Evolutionary conservation across 352 stramenopile species (phyloP).

Genomic region (Phytophthora sp.): DNA sequence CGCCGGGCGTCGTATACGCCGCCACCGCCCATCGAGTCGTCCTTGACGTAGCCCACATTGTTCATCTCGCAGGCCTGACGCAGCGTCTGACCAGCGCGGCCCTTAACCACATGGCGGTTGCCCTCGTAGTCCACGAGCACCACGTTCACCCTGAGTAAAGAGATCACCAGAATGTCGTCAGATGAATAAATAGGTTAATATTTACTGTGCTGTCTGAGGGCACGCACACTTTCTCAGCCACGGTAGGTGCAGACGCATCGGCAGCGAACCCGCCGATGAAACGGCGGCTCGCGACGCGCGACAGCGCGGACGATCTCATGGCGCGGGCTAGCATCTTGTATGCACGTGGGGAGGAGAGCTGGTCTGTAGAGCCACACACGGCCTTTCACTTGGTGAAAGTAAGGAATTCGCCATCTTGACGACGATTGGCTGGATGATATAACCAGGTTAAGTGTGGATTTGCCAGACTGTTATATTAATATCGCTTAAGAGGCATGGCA

Average conservation of each 20-base stretch:
- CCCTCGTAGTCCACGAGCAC: constrained; percentile 88
- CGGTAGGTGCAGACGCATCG: constrained; percentile 48
- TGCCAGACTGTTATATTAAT: neutral
- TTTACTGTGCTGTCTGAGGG: neutral
- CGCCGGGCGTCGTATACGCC: constrained; percentile 68
- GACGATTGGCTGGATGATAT: constrained; percentile 17
- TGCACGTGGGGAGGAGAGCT: constrained; percentile 8
- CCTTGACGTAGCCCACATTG: constrained; percentile 75
- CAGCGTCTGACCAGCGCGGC: constrained; percentile 83
- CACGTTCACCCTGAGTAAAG: constrained; percentile 71
- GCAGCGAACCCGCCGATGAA: constrained; percentile 61
- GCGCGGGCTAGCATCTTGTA: constrained; percentile 50
- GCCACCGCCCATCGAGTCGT: constrained; percentile 86
- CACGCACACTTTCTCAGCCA: constrained; percentile 70
- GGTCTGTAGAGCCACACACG: constrained; percentile 25
- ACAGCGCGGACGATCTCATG: constrained; percentile 41
- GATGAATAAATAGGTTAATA: neutral
- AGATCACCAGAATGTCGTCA: constrained; percentile 22
- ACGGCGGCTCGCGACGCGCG: constrained; percentile 42
- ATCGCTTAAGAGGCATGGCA: constrained; percentile 47
- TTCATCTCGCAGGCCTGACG: constrained; percentile 86
- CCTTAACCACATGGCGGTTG: constrained; percentile 86
- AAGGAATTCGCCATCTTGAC: neutral
- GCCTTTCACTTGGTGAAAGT: constrained; percentile 11
- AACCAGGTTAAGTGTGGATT: constrained; percentile 5